Base-by-base conservation (phyloP, 2,329 filamentous ascomycete genomes). In the Aureobasidium namibiae region DNA sequence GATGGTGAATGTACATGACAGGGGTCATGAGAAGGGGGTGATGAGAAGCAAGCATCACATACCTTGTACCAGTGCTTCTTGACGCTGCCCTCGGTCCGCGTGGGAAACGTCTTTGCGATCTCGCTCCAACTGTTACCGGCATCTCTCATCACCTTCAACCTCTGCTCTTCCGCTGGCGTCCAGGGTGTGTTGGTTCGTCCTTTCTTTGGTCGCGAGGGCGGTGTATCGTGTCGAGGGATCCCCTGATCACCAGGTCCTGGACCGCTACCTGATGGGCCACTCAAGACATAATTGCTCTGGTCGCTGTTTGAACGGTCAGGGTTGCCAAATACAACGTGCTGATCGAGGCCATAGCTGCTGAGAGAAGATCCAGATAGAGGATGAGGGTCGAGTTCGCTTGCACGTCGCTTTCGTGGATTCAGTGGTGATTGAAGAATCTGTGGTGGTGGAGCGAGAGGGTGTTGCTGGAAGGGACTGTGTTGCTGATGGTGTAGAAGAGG, bases 31-130 rank as follows among this genome's bases (percentile, higher is more conserved):
- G 4, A 33, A 23, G 26, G 18, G 34, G 39, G 36, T 59, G 10
- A 31, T 18, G 14, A 26, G 10, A 11, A 58, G 39, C 31, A 8
- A 31, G 49, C 16, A 58, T 38, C 54, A 41, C 65, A 62, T 78
- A 90, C 90, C 82, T 97, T 97, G 75, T 99, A 97, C 92, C 94
- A 99, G 73, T 99, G 94, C 76, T 97, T 99, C 81, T 97, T 99
- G 23, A 99, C 94, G 69, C 92, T 96, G 8, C 94, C 94, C 76
- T 99, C 94, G 42, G 94, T 99, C 68, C 94, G 83, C 24, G 85
- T 86, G 11, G 94, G 92, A 71, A 99, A 99, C 67, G 95, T 92
- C 86, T 97, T 97, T 66, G 92, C 94, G 70, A 99, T 99, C 69
- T 97, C 94, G 50, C 90, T 95, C 94, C 94, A 99, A 69, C 89